Evolutionary conservation across 2,329 filamentous ascomycete genomes (phyloP), one percentile per base, ranked within the genome.

Genomic region (Fulvia fulva): DNA sequence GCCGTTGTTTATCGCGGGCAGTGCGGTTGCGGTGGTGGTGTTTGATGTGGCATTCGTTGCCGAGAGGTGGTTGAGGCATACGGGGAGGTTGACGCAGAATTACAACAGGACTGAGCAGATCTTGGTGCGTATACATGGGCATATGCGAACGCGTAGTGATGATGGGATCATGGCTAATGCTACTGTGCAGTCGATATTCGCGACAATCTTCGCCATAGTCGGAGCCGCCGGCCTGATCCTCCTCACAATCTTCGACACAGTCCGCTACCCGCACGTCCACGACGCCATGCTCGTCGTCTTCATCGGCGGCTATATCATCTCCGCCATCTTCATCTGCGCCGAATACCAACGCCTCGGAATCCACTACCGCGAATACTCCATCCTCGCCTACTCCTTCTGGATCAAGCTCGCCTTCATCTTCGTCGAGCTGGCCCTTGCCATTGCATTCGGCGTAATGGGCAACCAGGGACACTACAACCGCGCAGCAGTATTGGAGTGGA

Each of bases 331-430:
- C 74, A 88, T 93, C 64, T 97, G 92, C 78, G 86, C 85, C 77
- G 91, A 97, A 73, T 97, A 96, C 73, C 88, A 94, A 69, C 86
- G 90, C 2, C 81, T 97, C 1, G 91, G 91, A 25, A 85, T 88
- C 54, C 87, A 88, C 71, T 90, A 92, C 78, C 87, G 87, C 62
- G 78, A 91, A 60, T 84, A 93, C 74, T 83, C 81, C 55, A 77
- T 94, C 64, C 83, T 99, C 11, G 83, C 86, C 50, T 73, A 81
- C 59, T 94, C 89, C 57, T 97, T 97, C 79, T 92, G 87, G 83
- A 80, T 94, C 71, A 99, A 99, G 76, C 81, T 96, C 26, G 64
- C 73, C 58, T 97, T 99, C 75, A 88, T 97, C 71, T 69, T 97
- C 57, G 70, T 93, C 67, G 92, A 97, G 73, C 67, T 96, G 41